Conservation (phyloP, 306 rosid genomes). For the Cicer bijugum region DNA sequence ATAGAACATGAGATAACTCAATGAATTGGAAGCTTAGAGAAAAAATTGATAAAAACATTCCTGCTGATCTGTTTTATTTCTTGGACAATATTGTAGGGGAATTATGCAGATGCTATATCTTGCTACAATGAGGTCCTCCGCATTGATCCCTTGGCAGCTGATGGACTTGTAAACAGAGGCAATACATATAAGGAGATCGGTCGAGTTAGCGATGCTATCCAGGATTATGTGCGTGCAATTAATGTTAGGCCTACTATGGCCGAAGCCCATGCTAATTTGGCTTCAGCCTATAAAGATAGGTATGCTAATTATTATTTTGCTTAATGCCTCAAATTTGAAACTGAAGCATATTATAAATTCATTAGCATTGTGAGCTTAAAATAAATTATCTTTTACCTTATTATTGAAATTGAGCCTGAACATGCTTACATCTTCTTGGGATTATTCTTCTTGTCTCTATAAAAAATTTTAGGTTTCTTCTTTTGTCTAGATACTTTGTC, state of each 20-base stretch:
- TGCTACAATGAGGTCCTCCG: slow-evolving; percentile 99
- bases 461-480: not conserved
- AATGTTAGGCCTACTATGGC: slow-evolving; percentile 88
- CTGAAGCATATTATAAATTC: not conserved
- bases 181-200: slow-evolving; percentile 98
- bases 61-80: slow-evolving; percentile 20
- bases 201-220: slow-evolving; percentile 95
- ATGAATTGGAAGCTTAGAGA: not conserved
- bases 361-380: slow-evolving; percentile 2
- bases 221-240: slow-evolving; percentile 82
- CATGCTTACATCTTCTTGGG: slow-evolving; percentile 6
- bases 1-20: not conserved
- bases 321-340: not conserved
- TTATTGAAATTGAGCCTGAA: not conserved
- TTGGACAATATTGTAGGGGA: slow-evolving; percentile 65
- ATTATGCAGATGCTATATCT: slow-evolving; percentile 93
- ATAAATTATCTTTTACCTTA: slow-evolving; percentile 3
- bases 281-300: slow-evolving; percentile 99
- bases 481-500: not conserved
- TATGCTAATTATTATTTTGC: slow-evolving; percentile 37
- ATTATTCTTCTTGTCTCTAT: slow-evolving; percentile 14
- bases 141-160: slow-evolving; percentile 98
- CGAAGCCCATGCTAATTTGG: slow-evolving; percentile 99
- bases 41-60: not conserved
- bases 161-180: slow-evolving; percentile 98